Base-by-base conservation (phyloP, 1,284 basidiomycete genomes). In the Trichosporon inkin region DNA sequence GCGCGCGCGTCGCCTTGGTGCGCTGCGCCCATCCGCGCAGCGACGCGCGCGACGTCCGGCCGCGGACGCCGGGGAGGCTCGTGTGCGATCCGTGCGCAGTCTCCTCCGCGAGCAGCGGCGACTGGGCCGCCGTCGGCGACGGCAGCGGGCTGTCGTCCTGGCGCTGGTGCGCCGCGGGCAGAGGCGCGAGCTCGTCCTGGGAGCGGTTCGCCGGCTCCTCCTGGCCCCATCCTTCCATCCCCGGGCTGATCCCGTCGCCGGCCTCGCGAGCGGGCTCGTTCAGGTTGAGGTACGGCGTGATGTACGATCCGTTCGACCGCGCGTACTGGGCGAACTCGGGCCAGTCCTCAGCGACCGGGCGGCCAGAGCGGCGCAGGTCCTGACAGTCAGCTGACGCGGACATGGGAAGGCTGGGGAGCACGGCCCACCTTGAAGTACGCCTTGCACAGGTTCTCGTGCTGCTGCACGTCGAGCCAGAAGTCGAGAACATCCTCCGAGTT, bases 381-480 rank as follows among this genome's bases (percentile, higher is more conserved):
- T 78, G 57, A 13, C 1, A 6, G 58, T 65, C 41, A 65, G 63
- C 53, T 28, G 2, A 17, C 38, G 13, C 20, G 13, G 11, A 28
- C 2, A 5, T 28, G 14, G 1, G 40, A 8, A 24, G 34, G 47
- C 39, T 11, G 8, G 17, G n/a, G 8, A 5, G 28, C 6, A 2
- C 28, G 17, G 24, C 19, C 13, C 55, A 77, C 78, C 71, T 97
- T 96, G 85, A 99, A 97, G 79, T 97, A 98, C 7, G 94, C 95
- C 62, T 93, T 85, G 79, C 94, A 99, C 44, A 99, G 85, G 75
- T 97, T 97, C 80, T 98, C 96, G 76, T 99, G 95, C 80, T 98
- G 95, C 71, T 97, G 92, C 2, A 98, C 95, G 73, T 99, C 95
- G 35, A 99, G 85, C 94, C 94, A 99, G 71, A 99, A 99, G 78